Conservation (phyloP, 306 rosid genomes). For the Vigna nakashimae region DNA sequence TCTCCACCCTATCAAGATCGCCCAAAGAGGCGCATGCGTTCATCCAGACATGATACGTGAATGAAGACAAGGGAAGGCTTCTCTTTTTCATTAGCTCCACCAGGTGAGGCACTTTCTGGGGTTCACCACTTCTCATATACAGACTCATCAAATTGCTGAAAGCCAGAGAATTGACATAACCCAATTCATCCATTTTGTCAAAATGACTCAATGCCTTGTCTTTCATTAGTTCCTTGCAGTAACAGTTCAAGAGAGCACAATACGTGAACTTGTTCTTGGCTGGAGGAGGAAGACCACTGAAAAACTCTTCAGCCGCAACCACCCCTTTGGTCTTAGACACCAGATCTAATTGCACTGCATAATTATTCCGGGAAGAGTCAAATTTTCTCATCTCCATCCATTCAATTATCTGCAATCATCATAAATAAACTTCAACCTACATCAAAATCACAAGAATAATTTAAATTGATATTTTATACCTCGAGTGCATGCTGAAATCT, state of each 20-base stretch:
- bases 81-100: constrained; percentile 68
- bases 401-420: constrained; percentile 71
- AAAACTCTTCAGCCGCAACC: constrained; percentile 72
- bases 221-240: constrained; percentile 65
- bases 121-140: constrained; percentile 69
- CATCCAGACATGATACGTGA: constrained; percentile 72
- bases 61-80: constrained; percentile 49
- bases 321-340: constrained; percentile 66
- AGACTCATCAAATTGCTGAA: constrained; percentile 72
- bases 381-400: constrained; percentile 81
- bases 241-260: constrained; percentile 77
- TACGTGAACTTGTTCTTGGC: constrained; percentile 64
- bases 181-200: constrained; percentile 59
- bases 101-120: constrained; percentile 57
- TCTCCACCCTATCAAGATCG: constrained; percentile 62
- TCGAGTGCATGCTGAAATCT: constrained; percentile 64
- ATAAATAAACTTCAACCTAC: background rate
- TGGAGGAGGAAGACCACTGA: constrained; percentile 50
- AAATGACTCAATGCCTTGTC: constrained; percentile 71
- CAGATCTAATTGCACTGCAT: constrained; percentile 73
- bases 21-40: constrained; percentile 60
- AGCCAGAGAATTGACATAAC: constrained; percentile 52
- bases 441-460: background rate
- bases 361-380: constrained; percentile 54
- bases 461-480: constrained; percentile 56